These are phyloP conservation scores for Phaffia tasmanica DNA, from an alignment of 768 basidiomycete genomes.

Conservation along the genomic window DNA sequence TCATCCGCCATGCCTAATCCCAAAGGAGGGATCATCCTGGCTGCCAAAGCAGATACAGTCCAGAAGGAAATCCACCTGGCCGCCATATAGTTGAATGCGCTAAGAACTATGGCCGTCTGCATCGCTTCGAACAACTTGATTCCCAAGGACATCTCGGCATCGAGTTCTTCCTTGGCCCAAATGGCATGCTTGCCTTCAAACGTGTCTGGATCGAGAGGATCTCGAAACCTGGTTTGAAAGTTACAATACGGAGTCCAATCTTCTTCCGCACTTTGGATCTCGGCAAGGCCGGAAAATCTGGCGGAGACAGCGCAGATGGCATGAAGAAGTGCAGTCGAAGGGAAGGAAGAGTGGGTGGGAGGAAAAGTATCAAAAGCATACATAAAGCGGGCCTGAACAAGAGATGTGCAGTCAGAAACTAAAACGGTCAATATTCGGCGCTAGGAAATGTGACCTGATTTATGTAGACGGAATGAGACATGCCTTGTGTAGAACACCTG, in stretches of 20 bases:
- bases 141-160: constrained; percentile 6
- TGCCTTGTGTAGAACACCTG: constrained; percentile 12
- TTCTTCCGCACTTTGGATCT: neutral
- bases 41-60: constrained; percentile 7
- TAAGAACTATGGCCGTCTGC: constrained; percentile 12
- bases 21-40: constrained; percentile 12
- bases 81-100: constrained; percentile 9
- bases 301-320: constrained; percentile 20
- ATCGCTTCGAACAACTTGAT: constrained; percentile 21
- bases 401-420: neutral
- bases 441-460: neutral
- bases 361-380: constrained; percentile 8
- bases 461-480: neutral
- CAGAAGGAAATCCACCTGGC: constrained; percentile 19
- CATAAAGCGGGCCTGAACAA: constrained; percentile 6
- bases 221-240: neutral
- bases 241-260: neutral
- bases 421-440: neutral
- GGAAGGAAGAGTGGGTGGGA: constrained; percentile 16
- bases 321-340: constrained; percentile 20
- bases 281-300: constrained; percentile 9
- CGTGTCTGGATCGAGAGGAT: constrained; percentile 6
- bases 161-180: constrained; percentile 7
- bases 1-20: constrained; percentile 10
- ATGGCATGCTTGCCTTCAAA: constrained; percentile 19